A percentile compares a stretch with the other conserved stretches of the same genome.
Evolutionary conservation across 805 yeast species (phyloP).

Genomic region (Spathaspora sp.): DNA sequence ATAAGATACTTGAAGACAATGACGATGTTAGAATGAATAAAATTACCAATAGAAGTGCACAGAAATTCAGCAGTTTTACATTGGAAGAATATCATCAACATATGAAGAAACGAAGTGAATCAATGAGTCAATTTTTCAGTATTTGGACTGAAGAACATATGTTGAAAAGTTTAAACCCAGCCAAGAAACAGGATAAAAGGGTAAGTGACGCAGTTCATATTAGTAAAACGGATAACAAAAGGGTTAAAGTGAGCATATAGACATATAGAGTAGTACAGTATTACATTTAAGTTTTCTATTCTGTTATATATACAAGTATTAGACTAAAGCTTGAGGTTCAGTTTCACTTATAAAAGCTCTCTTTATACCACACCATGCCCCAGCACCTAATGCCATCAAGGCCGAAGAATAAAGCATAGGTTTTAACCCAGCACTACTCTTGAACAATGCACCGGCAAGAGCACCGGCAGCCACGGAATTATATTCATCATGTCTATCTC

Average conservation of each 20-base stretch:
- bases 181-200: background rate
- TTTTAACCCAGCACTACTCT: slow-evolving; percentile 76
- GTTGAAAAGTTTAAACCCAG: slow-evolving; percentile 4
- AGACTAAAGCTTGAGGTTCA: background rate
- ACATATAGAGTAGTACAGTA: background rate
- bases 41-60: slow-evolving; percentile 27
- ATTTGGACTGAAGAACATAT: slow-evolving; percentile 4
- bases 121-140: slow-evolving; percentile 2
- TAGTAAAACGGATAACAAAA: background rate
- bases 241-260: background rate
- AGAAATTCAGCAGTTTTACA: slow-evolving; percentile 22
- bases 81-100: slow-evolving; percentile 10
- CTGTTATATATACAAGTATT: background rate
- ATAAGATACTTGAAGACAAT: slow-evolving; percentile 35
- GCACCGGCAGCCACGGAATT: slow-evolving; percentile 91
- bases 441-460: slow-evolving; percentile 86
- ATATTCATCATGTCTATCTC: slow-evolving; percentile 85
- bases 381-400: slow-evolving; percentile 86
- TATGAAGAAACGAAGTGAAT: slow-evolving; percentile 3
- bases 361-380: slow-evolving; percentile 87
- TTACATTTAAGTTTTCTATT: background rate
- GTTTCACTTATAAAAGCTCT: slow-evolving; percentile 9
- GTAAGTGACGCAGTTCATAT: background rate
- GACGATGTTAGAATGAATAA: slow-evolving; percentile 23
- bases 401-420: slow-evolving; percentile 88